phyloP scores from a whole-genome alignment of 2,329 filamentous ascomycete species.

The Ceratocystis variospora region DNA sequence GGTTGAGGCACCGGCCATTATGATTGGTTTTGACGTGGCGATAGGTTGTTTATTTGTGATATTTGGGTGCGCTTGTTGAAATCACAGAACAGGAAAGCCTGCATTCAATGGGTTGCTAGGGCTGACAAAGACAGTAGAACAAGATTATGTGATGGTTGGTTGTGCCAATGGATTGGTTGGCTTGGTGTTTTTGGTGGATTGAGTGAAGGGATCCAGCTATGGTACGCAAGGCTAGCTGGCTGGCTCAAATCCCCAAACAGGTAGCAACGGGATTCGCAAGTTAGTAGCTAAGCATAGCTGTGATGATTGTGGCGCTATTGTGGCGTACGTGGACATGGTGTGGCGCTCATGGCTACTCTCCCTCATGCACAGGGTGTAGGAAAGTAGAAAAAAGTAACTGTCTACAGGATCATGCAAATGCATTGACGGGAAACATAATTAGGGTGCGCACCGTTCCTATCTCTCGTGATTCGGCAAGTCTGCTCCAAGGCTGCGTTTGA shows the following conservation, averaged over 20 bases:
- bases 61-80: not conserved
- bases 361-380: no score
- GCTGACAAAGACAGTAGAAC: conserved; percentile 1
- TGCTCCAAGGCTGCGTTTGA: no score
- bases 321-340: not conserved
- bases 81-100: not conserved
- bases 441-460: no score
- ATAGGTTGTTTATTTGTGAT: not conserved
- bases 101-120: not conserved
- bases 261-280: conserved; percentile 19
- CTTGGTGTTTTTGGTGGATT: conserved; percentile 12
- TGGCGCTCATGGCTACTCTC: not conserved
- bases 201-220: conserved; percentile 2
- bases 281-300: not conserved
- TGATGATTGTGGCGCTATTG: not conserved
- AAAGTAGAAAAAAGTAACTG: no score
- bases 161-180: not conserved
- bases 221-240: conserved; percentile 18
- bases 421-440: no score
- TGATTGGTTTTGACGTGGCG: not conserved
- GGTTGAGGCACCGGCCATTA: conserved; percentile 58
- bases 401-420: no score
- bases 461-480: no score
- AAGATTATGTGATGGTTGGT: conserved; percentile 1
- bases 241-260: conserved; percentile 15